phyloP scores from a whole-genome alignment of 2,329 filamentous ascomycete genomes.

The Leptodontidium sp. region DNA sequence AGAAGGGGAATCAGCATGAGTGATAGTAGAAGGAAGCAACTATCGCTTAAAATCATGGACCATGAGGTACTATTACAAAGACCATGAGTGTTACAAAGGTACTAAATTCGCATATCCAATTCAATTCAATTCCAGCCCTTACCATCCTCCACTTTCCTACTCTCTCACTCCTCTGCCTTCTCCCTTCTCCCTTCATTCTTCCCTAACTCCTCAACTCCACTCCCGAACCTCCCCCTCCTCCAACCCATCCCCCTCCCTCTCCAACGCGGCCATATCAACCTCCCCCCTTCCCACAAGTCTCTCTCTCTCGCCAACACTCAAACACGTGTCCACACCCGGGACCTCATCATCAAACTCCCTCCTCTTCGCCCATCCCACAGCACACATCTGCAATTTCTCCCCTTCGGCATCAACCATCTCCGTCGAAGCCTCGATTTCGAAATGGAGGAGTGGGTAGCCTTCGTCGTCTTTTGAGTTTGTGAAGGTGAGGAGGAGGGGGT shows the following conservation, averaged over 20 bases:
- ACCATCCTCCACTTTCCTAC: neutral
- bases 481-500: neutral
- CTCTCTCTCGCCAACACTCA: slow-evolving; percentile 7
- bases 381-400: neutral
- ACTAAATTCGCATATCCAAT: too few relatives aligned
- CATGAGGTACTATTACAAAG: too few relatives aligned
- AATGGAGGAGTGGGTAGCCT: slow-evolving; percentile 4
- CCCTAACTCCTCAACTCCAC: neutral
- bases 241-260: neutral
- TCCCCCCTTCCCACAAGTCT: slow-evolving; percentile 10
- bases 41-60: too few relatives aligned
- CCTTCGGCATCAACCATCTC: neutral
- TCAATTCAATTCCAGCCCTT: neutral
- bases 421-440: neutral
- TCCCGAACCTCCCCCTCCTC: slow-evolving; percentile 14
- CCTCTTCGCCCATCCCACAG: slow-evolving; percentile 16
- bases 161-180: neutral
- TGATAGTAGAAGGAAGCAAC: too few relatives aligned
- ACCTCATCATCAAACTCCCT: slow-evolving; percentile 21
- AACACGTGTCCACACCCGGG: neutral
- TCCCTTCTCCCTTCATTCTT: neutral
- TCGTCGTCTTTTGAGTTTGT: neutral
- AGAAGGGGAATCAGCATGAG: too few relatives aligned
- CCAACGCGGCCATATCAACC: slow-evolving; percentile 3
- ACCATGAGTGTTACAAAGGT: too few relatives aligned